These are phyloP conservation scores for Taxillus chinensis DNA, from an alignment of 164 flowering plant genomes.

Conservation along the genomic window DNA sequence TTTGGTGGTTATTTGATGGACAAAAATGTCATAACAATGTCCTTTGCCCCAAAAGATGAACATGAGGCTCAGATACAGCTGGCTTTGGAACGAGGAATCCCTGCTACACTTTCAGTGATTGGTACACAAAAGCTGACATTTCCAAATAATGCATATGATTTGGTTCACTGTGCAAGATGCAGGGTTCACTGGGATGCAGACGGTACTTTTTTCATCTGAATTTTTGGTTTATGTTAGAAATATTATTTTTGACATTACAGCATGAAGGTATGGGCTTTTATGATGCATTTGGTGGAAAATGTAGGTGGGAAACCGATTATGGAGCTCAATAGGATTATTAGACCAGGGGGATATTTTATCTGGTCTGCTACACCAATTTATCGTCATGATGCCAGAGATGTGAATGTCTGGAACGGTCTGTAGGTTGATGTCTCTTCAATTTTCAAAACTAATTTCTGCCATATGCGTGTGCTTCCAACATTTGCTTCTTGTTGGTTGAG, in stretches of 20 bases:
- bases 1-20: slow-evolving; percentile 90
- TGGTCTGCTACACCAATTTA: slow-evolving; percentile 99
- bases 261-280: neutral
- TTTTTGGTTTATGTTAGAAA: neutral
- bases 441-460: neutral
- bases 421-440: slow-evolving; percentile 2
- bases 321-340: slow-evolving; percentile 82
- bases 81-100: slow-evolving; percentile 94
- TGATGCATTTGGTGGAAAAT: slow-evolving; percentile 9
- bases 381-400: slow-evolving; percentile 51
- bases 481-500: neutral
- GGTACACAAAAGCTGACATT: slow-evolving; percentile 71
- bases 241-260: neutral
- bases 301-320: slow-evolving; percentile 82
- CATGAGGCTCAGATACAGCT: slow-evolving; percentile 98
- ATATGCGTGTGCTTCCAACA: neutral
- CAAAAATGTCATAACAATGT: slow-evolving; percentile 75
- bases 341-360: slow-evolving; percentile 88
- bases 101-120: slow-evolving; percentile 78
- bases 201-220: slow-evolving; percentile 38
- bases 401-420: slow-evolving; percentile 69
- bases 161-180: slow-evolving; percentile 91
- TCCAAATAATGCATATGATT: slow-evolving; percentile 70
- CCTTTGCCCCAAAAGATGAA: slow-evolving; percentile 95
- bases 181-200: slow-evolving; percentile 90